phyloP scores from a whole-genome alignment of 257 asterid species.

The Asclepias syriaca region DNA sequence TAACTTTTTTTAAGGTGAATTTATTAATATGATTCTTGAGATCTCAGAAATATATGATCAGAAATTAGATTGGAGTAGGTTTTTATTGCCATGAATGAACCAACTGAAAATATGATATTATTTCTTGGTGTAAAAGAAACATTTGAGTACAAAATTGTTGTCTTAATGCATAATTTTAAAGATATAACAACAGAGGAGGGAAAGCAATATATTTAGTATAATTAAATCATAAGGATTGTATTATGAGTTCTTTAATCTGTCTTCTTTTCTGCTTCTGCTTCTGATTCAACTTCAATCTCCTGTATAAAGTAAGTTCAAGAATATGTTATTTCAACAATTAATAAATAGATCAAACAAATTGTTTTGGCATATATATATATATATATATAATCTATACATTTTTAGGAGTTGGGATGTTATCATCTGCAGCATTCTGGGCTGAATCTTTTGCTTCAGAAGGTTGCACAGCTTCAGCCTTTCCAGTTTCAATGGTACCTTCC shows the following conservation, averaged over 20 bases:
- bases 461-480: slow-evolving; percentile 19
- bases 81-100: slow-evolving; percentile 1
- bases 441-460: slow-evolving; percentile 30
- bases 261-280: slow-evolving; percentile 32
- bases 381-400: slow-evolving; percentile 21
- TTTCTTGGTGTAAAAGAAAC: slow-evolving; percentile 1
- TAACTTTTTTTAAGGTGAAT: background rate
- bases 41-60: background rate
- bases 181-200: no score
- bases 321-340: background rate
- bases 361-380: background rate
- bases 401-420: slow-evolving; percentile 28
- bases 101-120: background rate
- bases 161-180: slow-evolving; percentile 1
- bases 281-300: slow-evolving; percentile 30
- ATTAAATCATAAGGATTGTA: background rate
- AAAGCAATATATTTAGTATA: no score
- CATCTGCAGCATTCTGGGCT: slow-evolving; percentile 28
- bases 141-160: slow-evolving; percentile 1
- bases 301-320: slow-evolving; percentile 14
- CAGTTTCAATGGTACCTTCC: slow-evolving; percentile 28
- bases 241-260: slow-evolving; percentile 22
- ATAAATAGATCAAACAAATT: background rate
- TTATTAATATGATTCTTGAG: background rate
- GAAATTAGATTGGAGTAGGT: background rate